Evolutionary conservation across 805 yeast species (phyloP), one percentile per base, ranked within the genome.

Genomic region (Brettanomyces nanus): DNA sequence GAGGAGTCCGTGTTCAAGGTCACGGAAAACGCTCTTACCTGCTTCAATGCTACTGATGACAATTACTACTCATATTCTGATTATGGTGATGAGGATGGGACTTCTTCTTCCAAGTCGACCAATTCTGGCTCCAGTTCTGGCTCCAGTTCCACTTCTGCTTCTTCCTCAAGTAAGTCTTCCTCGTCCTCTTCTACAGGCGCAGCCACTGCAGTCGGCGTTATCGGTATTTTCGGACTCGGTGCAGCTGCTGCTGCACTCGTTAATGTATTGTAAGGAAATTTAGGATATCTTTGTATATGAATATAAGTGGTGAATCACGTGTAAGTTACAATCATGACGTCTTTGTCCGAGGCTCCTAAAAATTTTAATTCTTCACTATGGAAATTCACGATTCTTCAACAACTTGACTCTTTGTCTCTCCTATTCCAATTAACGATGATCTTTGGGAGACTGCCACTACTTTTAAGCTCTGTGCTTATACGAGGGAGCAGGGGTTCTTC

Each of bases 11-110:
- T 63, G 27, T 64, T 65, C 45, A 54, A 61, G 33, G 49, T 55
- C 25, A 41, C 66, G 6, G 54, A 51, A 26, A 48, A 37, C 31
- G 65, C 70, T 6, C 42, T 53, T 21, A 46, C 59, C 29, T 66
- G 71, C 49, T 66, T 66, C 62, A 66, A 66, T 44, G 65, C 66
- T 36, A 60, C 70, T 31, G 54, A 59, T 43, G 53, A 62, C 39
- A 48, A 54, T 40, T 63, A 61, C 52, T 65, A 65, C 49, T 48
- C 59, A 4, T 42, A 50, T 41, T 47, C 52, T n/a, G 52, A 45
- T 33, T 45, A 36, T 10, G 63, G 45, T 35, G 33, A 30, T 5
- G 36, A 36, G 13, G 27, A 39, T 13, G 19, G 40, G 15, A 7
- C 41, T 20, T 33, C 51, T 13, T 19, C 48, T 10, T 28, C 38